Conservation (phyloP, 2,329 filamentous ascomycete genomes). For the Talaromyces amestolkiae region DNA sequence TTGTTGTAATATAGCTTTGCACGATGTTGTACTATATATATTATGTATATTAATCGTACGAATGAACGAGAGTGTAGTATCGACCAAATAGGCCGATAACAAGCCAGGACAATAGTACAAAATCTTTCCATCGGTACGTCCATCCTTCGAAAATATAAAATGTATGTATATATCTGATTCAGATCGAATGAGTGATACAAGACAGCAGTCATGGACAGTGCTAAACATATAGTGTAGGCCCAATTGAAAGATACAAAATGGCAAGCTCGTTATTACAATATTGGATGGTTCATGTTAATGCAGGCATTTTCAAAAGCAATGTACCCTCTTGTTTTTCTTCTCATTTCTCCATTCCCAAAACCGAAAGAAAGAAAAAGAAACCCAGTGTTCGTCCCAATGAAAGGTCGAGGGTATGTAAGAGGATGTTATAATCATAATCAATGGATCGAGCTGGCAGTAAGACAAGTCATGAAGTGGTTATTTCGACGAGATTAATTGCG, state of each 20-base stretch:
- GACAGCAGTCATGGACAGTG: not conserved
- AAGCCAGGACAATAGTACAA: no score
- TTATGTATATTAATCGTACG: not conserved
- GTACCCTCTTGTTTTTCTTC: not conserved
- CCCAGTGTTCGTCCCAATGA: not conserved
- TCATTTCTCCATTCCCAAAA: not conserved
- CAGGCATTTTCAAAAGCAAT: not conserved
- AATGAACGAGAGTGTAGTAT: not conserved
- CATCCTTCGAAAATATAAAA: not conserved
- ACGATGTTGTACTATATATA: not conserved
- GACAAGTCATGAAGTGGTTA: not conserved
- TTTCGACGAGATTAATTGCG: conserved; percentile 12
- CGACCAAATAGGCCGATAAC: no score
- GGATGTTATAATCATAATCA: not conserved
- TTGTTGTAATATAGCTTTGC: not conserved
- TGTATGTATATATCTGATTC: not conserved
- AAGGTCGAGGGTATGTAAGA: not conserved
- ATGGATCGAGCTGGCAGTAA: not conserved
- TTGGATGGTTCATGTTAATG: not conserved
- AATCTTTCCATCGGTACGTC: no score
- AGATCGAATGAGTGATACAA: not conserved
- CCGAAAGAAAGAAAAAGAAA: not conserved
- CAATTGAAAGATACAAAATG: not conserved
- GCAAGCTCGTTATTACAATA: not conserved
- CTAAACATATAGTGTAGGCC: not conserved